These are phyloP conservation scores for Chalaropsis ovoidea DNA, from an alignment of 2,329 filamentous ascomycete species.

Conservation along the genomic window DNA sequence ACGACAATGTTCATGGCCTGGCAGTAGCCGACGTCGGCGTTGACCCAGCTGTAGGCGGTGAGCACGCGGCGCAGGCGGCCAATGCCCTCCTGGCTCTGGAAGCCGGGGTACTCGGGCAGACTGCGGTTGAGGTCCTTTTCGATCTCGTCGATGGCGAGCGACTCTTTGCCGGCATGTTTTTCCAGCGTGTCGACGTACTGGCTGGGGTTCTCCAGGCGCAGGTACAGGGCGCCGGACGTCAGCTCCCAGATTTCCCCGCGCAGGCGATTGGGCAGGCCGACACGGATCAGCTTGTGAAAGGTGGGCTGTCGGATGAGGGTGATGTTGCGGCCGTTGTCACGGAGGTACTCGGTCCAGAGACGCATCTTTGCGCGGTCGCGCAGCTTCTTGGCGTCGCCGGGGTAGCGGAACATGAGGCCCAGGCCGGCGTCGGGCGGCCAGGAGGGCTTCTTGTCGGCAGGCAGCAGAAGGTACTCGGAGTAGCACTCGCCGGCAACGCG, in stretches of 20 bases:
- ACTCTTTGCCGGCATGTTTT: constrained; percentile 76
- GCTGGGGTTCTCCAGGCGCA: constrained; percentile 75
- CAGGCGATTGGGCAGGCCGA: constrained; percentile 85
- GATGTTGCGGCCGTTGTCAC: constrained; percentile 87
- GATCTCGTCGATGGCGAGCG: constrained; percentile 94
- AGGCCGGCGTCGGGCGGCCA: constrained; percentile 74
- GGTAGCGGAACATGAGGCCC: constrained; percentile 86
- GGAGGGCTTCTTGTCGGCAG: constrained; percentile 42
- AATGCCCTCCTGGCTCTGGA: constrained; percentile 93
- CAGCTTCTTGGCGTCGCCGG: constrained; percentile 86
- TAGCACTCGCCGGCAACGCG: constrained; percentile 76
- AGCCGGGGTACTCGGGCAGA: constrained; percentile 92
- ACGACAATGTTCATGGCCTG: constrained; percentile 99
- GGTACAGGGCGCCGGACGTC: constrained; percentile 79
- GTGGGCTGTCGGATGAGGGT: constrained; percentile 91
- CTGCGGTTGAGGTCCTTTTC: constrained; percentile 97
- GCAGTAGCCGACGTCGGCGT: constrained; percentile 92
- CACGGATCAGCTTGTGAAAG: constrained; percentile 93
- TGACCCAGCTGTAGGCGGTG: constrained; percentile 95
- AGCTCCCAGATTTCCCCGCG: constrained; percentile 95
- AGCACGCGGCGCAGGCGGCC: constrained; percentile 78
- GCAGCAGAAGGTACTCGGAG: constrained; percentile 68
- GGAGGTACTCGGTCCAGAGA: constrained; percentile 90
- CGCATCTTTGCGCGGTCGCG: constrained; percentile 95
- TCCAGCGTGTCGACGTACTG: constrained; percentile 74